A percentile compares a stretch with the other conserved stretches of the same genome.
Conservation (phyloP, 2,329 filamentous ascomycete species). For the Mycocentrospora acerina region DNA sequence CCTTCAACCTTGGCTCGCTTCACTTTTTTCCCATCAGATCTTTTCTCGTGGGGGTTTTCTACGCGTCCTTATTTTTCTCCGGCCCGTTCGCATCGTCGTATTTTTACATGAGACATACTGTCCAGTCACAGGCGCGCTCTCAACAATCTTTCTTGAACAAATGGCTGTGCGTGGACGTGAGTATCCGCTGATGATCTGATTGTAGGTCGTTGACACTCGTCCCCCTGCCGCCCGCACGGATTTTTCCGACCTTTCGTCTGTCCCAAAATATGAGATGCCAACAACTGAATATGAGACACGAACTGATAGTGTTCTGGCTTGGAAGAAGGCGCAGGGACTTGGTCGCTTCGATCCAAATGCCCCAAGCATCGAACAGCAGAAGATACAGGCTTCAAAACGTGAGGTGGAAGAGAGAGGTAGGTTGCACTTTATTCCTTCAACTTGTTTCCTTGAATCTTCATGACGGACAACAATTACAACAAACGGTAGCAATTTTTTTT, state of each 20-base stretch:
- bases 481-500: conserved; percentile 19
- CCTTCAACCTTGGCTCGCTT: not conserved
- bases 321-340: conserved; percentile 95
- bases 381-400: conserved; percentile 65
- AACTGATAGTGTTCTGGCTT: conserved; percentile 84
- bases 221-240: conserved; percentile 75
- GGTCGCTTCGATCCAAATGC: conserved; percentile 91
- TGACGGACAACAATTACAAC: conserved; percentile 13
- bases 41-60: conserved; percentile 8
- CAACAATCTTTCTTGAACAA: conserved; percentile 14
- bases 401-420: conserved; percentile 71
- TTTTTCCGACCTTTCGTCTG: conserved; percentile 75
- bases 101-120: conserved; percentile 15
- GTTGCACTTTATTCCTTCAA: conserved; percentile 18
- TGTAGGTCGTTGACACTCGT: conserved; percentile 76
- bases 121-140: conserved; percentile 7
- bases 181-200: conserved; percentile 22
- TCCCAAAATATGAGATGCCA: conserved; percentile 91
- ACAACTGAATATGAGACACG: conserved; percentile 81
- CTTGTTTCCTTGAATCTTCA: conserved; percentile 16
- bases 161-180: conserved; percentile 13
- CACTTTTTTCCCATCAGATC: conserved; percentile 2
- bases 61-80: conserved; percentile 14
- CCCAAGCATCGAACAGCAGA: conserved; percentile 70
- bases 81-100: conserved; percentile 11